Evolutionary conservation across 805 yeast species (phyloP), one percentile per base, ranked within the genome.

Genomic region (Suhomyces kilbournensis): DNA sequence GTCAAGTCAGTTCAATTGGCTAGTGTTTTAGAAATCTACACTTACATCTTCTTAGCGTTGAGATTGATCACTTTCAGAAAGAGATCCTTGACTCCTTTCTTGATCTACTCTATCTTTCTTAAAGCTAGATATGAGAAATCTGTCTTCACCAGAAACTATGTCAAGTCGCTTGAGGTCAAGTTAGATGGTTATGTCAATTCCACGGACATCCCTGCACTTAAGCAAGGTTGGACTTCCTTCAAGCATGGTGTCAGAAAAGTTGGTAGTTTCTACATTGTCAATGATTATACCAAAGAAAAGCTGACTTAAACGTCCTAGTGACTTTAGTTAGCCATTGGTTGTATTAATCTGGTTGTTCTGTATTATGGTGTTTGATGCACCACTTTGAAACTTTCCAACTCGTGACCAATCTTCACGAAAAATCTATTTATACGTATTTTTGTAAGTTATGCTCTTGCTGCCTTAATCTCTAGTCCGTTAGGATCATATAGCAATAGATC

Each of bases 71-170:
- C 84, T n/a, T 85, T 83, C 73, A 78, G 82, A 64, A 76, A 71
- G 59, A 81, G 83, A 62, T 84, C 92, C 34, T 78, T 89, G 79
- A 58, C 83, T 49, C 75, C 82, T 2, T 72, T 87, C 30, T 61
- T 81, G 34, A 63, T 77, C 8, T 86, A 83, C 64, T 64, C 80
- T 10, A 52, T 81, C 10, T 92, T 92, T 72, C 76, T 90, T 69
- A 88, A 88, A 69, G 68, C 86, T 52, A 82, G 96, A 69, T 88
- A 77, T 65, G 96, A 90, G 65, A 84, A 83, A 59, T 86, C 94
- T 3, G 74, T 82, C 28, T 84, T 83, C 72, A 86, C 90, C 51
- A 85, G 89, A 70, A 74, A 80, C 56, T 84, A 83, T 30, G 75
- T 90, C 65, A 83, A 86, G 72, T 74, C 78, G 49, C 74, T 86